These are phyloP conservation scores for Helminthosporium solani DNA, from an alignment of 2,329 filamentous ascomycete species.

Conservation along the genomic window DNA sequence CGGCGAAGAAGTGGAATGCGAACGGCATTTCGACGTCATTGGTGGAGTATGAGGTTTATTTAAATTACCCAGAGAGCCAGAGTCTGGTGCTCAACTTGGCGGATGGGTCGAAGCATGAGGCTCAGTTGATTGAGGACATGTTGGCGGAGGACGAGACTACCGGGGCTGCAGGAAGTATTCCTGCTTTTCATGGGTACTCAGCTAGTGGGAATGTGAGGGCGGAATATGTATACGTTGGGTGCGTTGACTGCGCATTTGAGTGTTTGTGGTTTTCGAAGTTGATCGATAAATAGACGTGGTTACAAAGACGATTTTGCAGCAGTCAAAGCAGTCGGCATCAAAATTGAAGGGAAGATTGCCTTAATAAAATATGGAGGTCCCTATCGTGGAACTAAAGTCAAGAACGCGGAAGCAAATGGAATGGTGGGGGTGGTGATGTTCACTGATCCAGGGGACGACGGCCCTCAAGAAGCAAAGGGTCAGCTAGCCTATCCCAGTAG, in stretches of 20 bases:
- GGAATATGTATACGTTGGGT: constrained; percentile 4
- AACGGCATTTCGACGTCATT: constrained; percentile 23
- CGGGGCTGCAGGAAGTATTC: neutral
- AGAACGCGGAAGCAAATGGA: constrained; percentile 44
- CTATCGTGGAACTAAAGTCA: constrained; percentile 47
- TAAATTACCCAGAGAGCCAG: constrained; percentile 29
- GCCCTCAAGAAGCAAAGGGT: constrained; percentile 42
- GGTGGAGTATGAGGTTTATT: constrained; percentile 26
- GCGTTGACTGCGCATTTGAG: neutral
- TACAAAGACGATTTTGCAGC: constrained; percentile 28
- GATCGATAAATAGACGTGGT: neutral
- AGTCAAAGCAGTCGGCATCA: constrained; percentile 39
- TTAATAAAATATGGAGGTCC: constrained; percentile 43
- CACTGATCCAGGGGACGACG: constrained; percentile 45
- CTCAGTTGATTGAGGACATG: constrained; percentile 2
- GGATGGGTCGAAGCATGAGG: constrained; percentile 19
- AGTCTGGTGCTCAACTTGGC: constrained; percentile 18
- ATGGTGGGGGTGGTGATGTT: constrained; percentile 46
- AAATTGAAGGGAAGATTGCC: constrained; percentile 47
- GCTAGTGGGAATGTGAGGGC: constrained; percentile 1
- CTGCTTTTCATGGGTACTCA: constrained; percentile 5
- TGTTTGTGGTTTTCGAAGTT: neutral
- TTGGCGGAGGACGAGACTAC: neutral
- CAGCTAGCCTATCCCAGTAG: constrained; percentile 18
- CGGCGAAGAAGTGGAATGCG: constrained; percentile 31